phyloP scores from a whole-genome alignment of 306 rosid genomes.

The Acacia crassicarpa region DNA sequence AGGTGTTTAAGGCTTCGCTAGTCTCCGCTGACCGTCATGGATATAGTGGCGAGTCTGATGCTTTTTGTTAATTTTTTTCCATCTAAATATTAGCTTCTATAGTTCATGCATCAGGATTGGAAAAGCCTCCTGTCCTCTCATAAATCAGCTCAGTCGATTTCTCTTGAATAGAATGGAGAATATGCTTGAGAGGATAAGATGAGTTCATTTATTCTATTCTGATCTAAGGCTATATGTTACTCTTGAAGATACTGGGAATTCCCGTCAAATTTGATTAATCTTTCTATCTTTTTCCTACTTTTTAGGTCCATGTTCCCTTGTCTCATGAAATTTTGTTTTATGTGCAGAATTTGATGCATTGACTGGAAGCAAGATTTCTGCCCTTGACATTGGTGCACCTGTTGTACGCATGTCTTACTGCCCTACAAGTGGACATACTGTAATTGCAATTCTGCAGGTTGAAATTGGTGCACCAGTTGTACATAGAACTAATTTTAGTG shows the following conservation, averaged over 20 bases:
- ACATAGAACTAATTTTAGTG: slow-evolving; percentile 4
- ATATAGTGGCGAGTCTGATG: slow-evolving; percentile 4
- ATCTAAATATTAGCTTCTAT: neutral
- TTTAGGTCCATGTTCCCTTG: neutral
- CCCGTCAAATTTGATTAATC: neutral
- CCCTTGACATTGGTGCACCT: slow-evolving; percentile 88
- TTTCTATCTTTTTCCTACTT: no score
- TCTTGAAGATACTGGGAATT: neutral
- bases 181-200: neutral
- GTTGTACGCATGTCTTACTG: slow-evolving; percentile 92
- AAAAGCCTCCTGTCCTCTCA: neutral
- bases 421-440: slow-evolving; percentile 87
- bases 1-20: neutral
- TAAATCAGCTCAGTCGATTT: neutral
- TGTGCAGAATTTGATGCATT: slow-evolving; percentile 83
- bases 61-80: neutral
- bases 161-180: neutral
- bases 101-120: neutral
- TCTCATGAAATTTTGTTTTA: neutral
- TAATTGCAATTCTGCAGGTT: slow-evolving; percentile 88
- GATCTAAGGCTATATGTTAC: slow-evolving; percentile 7
- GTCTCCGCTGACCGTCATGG: neutral
- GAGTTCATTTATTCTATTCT: slow-evolving; percentile 9
- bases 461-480: neutral
- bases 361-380: slow-evolving; percentile 90